These are phyloP conservation scores for Asparagopsis taxiformis DNA, from an alignment of 31 red algal species.

Conservation along the genomic window DNA sequence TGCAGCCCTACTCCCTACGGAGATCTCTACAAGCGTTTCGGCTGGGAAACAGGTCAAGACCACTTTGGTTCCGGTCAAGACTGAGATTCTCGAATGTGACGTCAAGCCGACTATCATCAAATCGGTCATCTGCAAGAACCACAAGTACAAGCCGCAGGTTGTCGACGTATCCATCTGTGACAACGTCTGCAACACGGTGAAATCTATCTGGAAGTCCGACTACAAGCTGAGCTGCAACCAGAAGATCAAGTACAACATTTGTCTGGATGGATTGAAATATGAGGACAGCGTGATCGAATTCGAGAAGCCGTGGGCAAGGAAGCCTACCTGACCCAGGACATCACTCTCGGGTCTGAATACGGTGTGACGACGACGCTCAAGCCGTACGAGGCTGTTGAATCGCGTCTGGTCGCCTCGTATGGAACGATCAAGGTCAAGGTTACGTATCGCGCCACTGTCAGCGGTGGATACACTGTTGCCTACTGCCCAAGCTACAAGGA, in stretches of 20 bases:
- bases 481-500: neutral
- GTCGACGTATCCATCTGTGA: neutral
- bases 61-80: neutral
- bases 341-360: neutral
- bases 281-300: neutral
- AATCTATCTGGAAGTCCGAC: neutral
- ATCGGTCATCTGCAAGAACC: neutral
- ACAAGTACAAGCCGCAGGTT: neutral
- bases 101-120: neutral
- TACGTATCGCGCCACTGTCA: neutral
- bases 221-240: neutral
- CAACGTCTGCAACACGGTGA: neutral
- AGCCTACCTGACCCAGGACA: neutral
- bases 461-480: neutral
- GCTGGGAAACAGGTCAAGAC: neutral
- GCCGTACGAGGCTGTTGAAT: neutral
- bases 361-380: neutral
- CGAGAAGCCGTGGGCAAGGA: neutral
- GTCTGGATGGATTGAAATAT: neutral
- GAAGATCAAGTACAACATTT: neutral
- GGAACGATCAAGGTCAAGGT: neutral
- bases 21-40: slow-evolving; percentile 1
- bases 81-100: neutral
- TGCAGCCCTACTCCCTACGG: neutral
- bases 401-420: neutral